These are phyloP conservation scores for Tremella mesenterica DNA, from an alignment of 768 basidiomycete genomes.

Conservation along the genomic window DNA sequence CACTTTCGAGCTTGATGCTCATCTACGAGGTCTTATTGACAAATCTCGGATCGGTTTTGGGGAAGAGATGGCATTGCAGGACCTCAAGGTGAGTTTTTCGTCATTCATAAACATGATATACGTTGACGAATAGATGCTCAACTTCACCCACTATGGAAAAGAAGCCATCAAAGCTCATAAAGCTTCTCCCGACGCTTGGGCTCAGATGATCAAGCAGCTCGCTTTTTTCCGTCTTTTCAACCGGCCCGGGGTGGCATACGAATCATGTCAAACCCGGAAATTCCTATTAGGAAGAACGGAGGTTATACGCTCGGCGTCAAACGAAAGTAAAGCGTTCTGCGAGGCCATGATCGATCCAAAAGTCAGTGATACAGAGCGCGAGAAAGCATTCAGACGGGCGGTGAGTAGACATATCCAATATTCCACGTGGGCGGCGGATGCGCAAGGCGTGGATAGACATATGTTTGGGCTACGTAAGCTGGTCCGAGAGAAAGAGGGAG, in stretches of 20 bases:
- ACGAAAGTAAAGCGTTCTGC: conserved; percentile 74
- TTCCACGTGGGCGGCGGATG: conserved; percentile 82
- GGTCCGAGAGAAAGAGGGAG: conserved; percentile 55
- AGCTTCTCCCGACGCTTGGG: conserved; percentile 87
- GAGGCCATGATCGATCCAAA: conserved; percentile 61
- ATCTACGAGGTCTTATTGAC: conserved; percentile 52
- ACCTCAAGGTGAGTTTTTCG: conserved; percentile 56
- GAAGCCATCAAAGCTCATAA: conserved; percentile 74
- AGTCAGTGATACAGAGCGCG: conserved; percentile 49
- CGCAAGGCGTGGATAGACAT: conserved; percentile 89
- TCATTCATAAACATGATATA: not conserved
- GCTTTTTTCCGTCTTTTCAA: conserved; percentile 77
- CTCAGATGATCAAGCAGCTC: conserved; percentile 88
- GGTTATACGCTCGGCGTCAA: conserved; percentile 78
- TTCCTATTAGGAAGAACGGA: conserved; percentile 87
- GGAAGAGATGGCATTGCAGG: conserved; percentile 65
- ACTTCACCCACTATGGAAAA: conserved; percentile 86
- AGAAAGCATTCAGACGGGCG: conserved; percentile 64
- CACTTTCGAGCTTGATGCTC: conserved; percentile 57
- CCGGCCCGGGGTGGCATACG: conserved; percentile 76
- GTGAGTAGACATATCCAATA: conserved; percentile 77
- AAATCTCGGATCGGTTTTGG: conserved; percentile 63
- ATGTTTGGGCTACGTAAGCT: conserved; percentile 85
- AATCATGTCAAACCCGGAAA: conserved; percentile 87
- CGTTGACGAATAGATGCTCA: conserved; percentile 53